phyloP scores from a whole-genome alignment of 2,329 filamentous ascomycete species.

The Zalaria obscura region DNA sequence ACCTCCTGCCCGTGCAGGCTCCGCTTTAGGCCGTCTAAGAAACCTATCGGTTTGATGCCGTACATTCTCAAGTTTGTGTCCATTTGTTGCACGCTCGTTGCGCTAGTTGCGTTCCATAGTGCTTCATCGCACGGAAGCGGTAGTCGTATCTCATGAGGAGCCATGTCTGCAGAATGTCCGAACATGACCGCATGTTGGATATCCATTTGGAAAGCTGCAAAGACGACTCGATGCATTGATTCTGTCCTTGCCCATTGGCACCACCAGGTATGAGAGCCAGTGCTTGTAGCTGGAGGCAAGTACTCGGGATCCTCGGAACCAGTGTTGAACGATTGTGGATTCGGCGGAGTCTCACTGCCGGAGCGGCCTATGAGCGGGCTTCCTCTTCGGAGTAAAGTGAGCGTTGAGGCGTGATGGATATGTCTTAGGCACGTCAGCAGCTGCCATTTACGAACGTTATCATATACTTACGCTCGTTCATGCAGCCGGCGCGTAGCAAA shows the following conservation, averaged over 20 bases:
- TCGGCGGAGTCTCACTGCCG: conserved; percentile 69
- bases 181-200: conserved; percentile 95
- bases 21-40: conserved; percentile 77
- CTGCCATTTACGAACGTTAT: no score
- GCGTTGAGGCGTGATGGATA: conserved; percentile 85
- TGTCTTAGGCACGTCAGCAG: conserved; percentile 28
- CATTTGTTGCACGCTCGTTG: conserved; percentile 67
- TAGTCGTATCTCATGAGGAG: conserved; percentile 82
- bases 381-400: conserved; percentile 84
- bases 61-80: conserved; percentile 66
- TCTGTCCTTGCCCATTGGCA: conserved; percentile 87
- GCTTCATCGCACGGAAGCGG: conserved; percentile 82
- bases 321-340: conserved; percentile 13
- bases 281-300: not conserved
- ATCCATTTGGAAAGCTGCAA: conserved; percentile 84
- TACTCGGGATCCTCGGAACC: no score
- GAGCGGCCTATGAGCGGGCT: conserved; percentile 77
- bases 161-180: conserved; percentile 89
- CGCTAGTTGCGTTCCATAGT: conserved; percentile 77
- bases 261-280: conserved; percentile 62
- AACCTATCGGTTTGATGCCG: conserved; percentile 69
- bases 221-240: conserved; percentile 72
- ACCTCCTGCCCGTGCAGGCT: conserved; percentile 72
- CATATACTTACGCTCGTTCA: conserved; percentile 47
- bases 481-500: conserved; percentile 82